A percentile compares a stretch with the other conserved stretches of the same genome.
These are phyloP conservation scores for Epichloe aotearoae DNA, from an alignment of 2,329 filamentous ascomycete genomes.

Conservation along the genomic window DNA sequence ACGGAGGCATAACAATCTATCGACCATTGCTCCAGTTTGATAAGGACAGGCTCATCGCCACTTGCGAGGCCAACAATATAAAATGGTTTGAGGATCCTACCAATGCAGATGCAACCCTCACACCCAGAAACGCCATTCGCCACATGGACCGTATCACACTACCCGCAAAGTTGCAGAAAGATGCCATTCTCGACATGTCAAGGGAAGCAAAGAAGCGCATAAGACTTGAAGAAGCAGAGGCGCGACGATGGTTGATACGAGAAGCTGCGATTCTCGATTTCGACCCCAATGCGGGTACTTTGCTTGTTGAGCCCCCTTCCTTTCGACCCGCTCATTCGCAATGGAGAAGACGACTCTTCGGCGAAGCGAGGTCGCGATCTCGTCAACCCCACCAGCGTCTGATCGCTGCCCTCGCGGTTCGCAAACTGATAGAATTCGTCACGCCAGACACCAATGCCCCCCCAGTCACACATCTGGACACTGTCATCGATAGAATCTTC, in stretches of 20 bases:
- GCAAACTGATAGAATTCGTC: slow-evolving; percentile 35
- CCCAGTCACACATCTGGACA: slow-evolving; percentile 30
- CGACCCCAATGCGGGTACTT: slow-evolving; percentile 33
- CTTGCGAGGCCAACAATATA: slow-evolving; percentile 55
- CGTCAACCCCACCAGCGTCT: slow-evolving; percentile 24
- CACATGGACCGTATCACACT: slow-evolving; percentile 46
- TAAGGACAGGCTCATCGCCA: slow-evolving; percentile 61
- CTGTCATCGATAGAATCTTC: slow-evolving; percentile 33
- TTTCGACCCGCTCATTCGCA: slow-evolving; percentile 8
- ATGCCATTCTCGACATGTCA: slow-evolving; percentile 49
- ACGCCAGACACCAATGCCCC: slow-evolving; percentile 33
- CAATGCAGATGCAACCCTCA: slow-evolving; percentile 65
- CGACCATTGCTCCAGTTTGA: slow-evolving; percentile 57
- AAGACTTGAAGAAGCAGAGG: slow-evolving; percentile 34
- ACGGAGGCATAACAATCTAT: slow-evolving; percentile 52
- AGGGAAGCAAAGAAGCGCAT: slow-evolving; percentile 33
- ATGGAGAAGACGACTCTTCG: slow-evolving; percentile 10
- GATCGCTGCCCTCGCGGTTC: slow-evolving; percentile 33
- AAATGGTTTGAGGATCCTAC: slow-evolving; percentile 77
- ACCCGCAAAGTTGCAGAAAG: slow-evolving; percentile 55
- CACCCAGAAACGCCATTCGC: slow-evolving; percentile 68
- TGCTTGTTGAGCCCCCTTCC: slow-evolving; percentile 31
- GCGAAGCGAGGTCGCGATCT: slow-evolving; percentile 12
- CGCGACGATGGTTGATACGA: slow-evolving; percentile 38
- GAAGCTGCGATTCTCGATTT: slow-evolving; percentile 33